Percentiles rank a stretch among this genome's conserved stretches.
Conservation (phyloP, 2,329 filamentous ascomycete species). For the Clarireedia hainanense region DNA sequence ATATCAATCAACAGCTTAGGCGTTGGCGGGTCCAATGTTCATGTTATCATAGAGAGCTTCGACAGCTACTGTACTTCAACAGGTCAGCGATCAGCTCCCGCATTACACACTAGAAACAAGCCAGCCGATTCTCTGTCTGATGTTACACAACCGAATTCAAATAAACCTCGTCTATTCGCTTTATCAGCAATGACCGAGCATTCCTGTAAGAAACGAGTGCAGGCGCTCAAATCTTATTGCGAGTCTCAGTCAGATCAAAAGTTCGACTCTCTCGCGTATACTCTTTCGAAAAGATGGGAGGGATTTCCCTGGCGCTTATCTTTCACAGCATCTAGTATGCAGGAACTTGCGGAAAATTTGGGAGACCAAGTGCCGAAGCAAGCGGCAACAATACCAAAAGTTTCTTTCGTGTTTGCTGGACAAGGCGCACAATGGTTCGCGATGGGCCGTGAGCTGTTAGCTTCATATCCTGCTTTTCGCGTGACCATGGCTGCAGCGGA, state of each 20-base stretch:
- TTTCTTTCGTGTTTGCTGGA: conserved; percentile 15
- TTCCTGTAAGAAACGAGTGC: too few species aligned
- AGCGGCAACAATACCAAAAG: neutral
- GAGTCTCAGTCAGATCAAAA: too few species aligned
- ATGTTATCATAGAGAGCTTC: too few species aligned
- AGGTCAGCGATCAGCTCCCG: too few species aligned
- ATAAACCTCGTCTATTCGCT: too few species aligned
- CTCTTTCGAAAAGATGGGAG: conserved; percentile 2
- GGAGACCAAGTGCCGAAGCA: neutral
- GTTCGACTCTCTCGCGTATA: conserved; percentile 2
- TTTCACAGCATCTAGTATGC: conserved; percentile 13
- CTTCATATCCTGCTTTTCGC: conserved; percentile 29
- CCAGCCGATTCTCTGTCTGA: too few species aligned
- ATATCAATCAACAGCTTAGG: conserved; percentile 30
- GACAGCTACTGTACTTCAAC: too few species aligned
- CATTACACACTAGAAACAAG: too few species aligned
- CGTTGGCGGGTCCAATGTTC: conserved; percentile 39
- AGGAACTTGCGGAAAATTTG: neutral
- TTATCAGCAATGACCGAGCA: too few species aligned
- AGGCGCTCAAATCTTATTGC: too few species aligned
- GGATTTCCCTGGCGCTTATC: conserved; percentile 15
- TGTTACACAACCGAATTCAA: too few species aligned
- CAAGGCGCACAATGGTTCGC: conserved; percentile 17
- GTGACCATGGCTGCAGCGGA: conserved; percentile 22
- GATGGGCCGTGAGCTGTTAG: conserved; percentile 18